phyloP scores from a whole-genome alignment of 2,329 filamentous ascomycete species.

The Colletotrichum coccodes region DNA sequence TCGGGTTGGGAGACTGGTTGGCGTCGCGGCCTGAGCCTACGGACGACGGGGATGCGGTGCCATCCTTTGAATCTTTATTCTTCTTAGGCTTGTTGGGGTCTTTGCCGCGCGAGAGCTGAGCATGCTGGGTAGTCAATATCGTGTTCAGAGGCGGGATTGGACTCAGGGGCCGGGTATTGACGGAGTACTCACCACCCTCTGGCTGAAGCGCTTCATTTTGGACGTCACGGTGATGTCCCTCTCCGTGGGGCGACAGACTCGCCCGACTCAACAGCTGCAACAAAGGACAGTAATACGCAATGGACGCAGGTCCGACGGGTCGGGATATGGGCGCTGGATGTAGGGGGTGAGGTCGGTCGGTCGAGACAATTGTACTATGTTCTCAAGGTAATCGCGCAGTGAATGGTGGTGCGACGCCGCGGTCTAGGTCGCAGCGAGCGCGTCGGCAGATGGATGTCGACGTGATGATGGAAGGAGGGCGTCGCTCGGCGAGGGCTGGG shows the following conservation, averaged over 20 bases:
- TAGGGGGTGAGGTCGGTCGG: slow-evolving; percentile 8
- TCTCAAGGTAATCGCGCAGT: slow-evolving; percentile 6
- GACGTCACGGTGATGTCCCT: slow-evolving; percentile 41
- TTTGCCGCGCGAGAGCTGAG: slow-evolving; percentile 91
- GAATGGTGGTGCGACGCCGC: background rate
- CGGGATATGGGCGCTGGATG: background rate
- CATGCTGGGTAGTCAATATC: slow-evolving; percentile 61
- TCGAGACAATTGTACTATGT: slow-evolving; percentile 3
- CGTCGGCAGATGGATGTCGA: slow-evolving; percentile 31
- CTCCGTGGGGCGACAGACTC: slow-evolving; percentile 29
- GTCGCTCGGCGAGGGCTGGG: slow-evolving; percentile 29
- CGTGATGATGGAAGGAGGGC: slow-evolving; percentile 27
- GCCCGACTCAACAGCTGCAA: slow-evolving; percentile 27
- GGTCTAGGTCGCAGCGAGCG: slow-evolving; percentile 19
- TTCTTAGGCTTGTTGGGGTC: slow-evolving; percentile 86
- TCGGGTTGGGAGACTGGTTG: slow-evolving; percentile 72
- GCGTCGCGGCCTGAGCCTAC: slow-evolving; percentile 59
- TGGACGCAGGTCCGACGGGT: slow-evolving; percentile 23
- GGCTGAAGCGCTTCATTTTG: slow-evolving; percentile 97
- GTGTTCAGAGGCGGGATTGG: slow-evolving; percentile 27
- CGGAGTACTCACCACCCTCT: slow-evolving; percentile 85
- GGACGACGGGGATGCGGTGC: slow-evolving; percentile 82
- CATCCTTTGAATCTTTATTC: slow-evolving; percentile 78
- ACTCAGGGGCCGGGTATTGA: slow-evolving; percentile 21
- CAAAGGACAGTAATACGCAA: slow-evolving; percentile 15